phyloP scores from a whole-genome alignment of 768 basidiomycete species.

The Rubroboletus pulcherrimus region DNA sequence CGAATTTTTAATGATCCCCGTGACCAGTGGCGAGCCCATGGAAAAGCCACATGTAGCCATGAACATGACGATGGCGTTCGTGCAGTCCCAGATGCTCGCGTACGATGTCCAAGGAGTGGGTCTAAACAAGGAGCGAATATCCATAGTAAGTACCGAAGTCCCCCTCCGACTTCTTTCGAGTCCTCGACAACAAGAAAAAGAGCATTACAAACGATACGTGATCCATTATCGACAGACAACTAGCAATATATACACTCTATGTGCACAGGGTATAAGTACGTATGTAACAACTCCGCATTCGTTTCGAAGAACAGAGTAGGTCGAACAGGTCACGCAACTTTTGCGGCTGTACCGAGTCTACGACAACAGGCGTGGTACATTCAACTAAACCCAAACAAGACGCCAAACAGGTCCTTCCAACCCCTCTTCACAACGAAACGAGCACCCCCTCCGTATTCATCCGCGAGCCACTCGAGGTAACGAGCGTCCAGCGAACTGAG shows the following conservation, averaged over 20 bases:
- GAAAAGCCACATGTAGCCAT: too few species aligned
- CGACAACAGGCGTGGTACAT: neutral
- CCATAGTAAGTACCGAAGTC: too few species aligned
- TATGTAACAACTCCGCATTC: neutral
- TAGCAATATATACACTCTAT: neutral
- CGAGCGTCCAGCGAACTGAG: conserved; percentile 66
- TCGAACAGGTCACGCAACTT: neutral
- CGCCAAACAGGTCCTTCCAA: conserved; percentile 45
- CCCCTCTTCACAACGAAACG: conserved; percentile 40
- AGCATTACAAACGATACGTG: neutral
- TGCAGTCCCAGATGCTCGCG: too few species aligned
- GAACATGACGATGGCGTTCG: too few species aligned
- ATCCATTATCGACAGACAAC: neutral
- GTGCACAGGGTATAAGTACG: neutral
- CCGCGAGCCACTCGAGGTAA: conserved; percentile 75
- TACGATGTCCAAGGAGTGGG: too few species aligned
- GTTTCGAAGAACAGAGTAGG: too few species aligned
- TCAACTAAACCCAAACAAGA: conserved; percentile 42
- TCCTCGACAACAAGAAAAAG: neutral
- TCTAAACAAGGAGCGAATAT: too few species aligned
- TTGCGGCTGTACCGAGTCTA: neutral
- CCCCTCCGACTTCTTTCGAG: neutral
- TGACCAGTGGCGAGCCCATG: too few species aligned
- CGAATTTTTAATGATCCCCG: too few species aligned
- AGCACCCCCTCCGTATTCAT: conserved; percentile 54